phyloP scores from a whole-genome alignment of 169 alveolate genomes.

The Plasmodium adleri region DNA sequence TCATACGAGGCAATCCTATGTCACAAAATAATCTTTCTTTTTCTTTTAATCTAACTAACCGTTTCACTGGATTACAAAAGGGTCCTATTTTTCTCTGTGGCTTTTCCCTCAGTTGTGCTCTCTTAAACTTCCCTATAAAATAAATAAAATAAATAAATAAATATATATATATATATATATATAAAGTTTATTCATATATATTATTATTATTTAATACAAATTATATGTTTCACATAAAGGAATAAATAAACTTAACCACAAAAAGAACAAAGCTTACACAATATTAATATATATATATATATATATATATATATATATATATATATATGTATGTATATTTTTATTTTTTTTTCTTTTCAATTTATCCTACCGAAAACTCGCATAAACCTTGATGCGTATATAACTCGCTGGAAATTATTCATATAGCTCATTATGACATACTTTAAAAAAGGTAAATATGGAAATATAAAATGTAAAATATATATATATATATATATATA shows the following conservation, averaged over 20 bases:
- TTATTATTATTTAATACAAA: too few species aligned
- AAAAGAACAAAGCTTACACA: background rate
- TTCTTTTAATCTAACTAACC: constrained; percentile 85
- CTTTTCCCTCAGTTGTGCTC: constrained; percentile 89
- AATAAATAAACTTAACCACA: background rate
- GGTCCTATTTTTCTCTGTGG: constrained; percentile 88
- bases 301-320: background rate
- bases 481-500: constrained; percentile 4
- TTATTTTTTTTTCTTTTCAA: background rate
- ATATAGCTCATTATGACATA: constrained; percentile 32
- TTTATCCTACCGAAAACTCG: constrained; percentile 73
- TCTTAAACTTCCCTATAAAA: constrained; percentile 77
- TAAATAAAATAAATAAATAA: background rate
- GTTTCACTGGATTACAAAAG: constrained; percentile 85
- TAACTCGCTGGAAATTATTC: constrained; percentile 72
- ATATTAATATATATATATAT: background rate
- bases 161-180: background rate
- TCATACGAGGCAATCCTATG: constrained; percentile 84
- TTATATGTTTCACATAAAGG: too few species aligned
- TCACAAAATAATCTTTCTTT: constrained; percentile 86
- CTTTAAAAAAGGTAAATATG: too few species aligned
- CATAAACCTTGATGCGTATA: constrained; percentile 81
- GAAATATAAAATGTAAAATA: background rate
- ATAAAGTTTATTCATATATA: too few species aligned
- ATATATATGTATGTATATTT: background rate